Evolutionary conservation across 2,329 filamentous ascomycete species (phyloP).

Genomic region (Arthrobotrys musiformis): DNA sequence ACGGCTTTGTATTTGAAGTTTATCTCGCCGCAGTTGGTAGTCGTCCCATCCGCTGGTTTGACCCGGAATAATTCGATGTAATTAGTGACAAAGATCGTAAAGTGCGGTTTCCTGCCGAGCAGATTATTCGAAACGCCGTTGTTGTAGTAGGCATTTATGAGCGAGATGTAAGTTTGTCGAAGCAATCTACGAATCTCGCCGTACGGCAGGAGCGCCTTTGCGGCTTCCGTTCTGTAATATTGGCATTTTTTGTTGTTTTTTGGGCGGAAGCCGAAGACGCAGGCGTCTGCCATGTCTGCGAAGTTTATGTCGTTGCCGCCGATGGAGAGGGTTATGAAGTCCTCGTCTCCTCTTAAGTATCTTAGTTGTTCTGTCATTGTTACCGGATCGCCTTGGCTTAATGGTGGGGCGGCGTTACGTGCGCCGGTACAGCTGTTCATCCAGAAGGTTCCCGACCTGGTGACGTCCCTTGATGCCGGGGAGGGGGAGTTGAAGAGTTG

Average conservation of each 20-base stretch:
- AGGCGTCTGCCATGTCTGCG: conserved; percentile 2
- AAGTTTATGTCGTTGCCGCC: conserved; percentile 28
- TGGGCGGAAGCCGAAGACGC: conserved; percentile 5
- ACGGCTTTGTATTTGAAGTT: conserved; percentile 4
- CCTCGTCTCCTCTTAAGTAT: conserved; percentile 14
- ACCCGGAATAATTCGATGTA: conserved; percentile 6
- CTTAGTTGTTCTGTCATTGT: conserved; percentile 4
- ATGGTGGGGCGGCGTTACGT: background rate
- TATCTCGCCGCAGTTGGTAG: background rate
- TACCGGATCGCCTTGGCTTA: background rate
- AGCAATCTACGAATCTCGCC: background rate
- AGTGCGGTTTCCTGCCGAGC: background rate
- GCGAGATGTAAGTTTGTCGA: background rate
- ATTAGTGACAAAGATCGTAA: conserved; percentile 16
- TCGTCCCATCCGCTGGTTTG: background rate
- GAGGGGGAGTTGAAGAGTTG: background rate
- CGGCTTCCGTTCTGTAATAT: background rate
- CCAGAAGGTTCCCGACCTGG: background rate
- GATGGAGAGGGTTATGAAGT: conserved; percentile 34
- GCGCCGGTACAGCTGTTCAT: conserved; percentile 25
- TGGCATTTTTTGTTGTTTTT: background rate
- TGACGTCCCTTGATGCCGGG: background rate
- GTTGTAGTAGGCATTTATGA: conserved; percentile 4
- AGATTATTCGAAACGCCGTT: background rate
- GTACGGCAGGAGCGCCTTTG: background rate